These are phyloP conservation scores for Tillandsia fasciculata DNA, from an alignment of 176 grass and related monocot species.

Conservation along the genomic window DNA sequence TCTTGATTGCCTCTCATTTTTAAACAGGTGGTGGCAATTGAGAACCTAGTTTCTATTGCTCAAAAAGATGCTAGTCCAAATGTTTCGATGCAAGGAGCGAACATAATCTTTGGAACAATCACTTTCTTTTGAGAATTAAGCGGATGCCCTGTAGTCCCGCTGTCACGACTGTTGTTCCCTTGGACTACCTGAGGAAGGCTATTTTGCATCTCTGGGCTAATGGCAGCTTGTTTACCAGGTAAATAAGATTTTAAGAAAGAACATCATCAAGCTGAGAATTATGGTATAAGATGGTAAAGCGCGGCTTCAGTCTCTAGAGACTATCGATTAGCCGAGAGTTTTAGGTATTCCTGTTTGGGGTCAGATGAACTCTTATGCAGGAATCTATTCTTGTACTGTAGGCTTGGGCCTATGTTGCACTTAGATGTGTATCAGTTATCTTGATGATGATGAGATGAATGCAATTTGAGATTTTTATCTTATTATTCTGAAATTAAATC, in stretches of 20 bases:
- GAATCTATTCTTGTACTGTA: neutral
- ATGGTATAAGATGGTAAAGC: neutral
- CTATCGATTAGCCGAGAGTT: neutral
- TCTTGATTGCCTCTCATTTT: neutral
- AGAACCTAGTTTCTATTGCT: neutral
- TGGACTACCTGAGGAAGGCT: neutral
- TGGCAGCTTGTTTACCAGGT: neutral
- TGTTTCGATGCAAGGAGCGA: neutral
- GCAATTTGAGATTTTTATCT: neutral
- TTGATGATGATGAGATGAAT: neutral
- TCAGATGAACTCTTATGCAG: neutral
- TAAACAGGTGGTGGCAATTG: constrained; percentile 4
- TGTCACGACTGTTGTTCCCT: neutral
- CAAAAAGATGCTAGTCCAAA: neutral
- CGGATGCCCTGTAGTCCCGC: neutral
- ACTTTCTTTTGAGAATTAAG: neutral
- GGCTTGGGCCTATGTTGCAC: neutral
- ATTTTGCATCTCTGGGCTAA: neutral
- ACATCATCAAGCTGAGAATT: neutral
- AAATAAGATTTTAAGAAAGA: neutral
- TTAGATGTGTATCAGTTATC: neutral
- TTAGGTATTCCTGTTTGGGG: neutral
- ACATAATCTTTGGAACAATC: neutral
- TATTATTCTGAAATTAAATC: neutral
- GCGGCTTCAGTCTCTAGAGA: neutral